These are phyloP conservation scores for Boletus vermiculosoides DNA, from an alignment of 768 basidiomycete species.

Conservation along the genomic window DNA sequence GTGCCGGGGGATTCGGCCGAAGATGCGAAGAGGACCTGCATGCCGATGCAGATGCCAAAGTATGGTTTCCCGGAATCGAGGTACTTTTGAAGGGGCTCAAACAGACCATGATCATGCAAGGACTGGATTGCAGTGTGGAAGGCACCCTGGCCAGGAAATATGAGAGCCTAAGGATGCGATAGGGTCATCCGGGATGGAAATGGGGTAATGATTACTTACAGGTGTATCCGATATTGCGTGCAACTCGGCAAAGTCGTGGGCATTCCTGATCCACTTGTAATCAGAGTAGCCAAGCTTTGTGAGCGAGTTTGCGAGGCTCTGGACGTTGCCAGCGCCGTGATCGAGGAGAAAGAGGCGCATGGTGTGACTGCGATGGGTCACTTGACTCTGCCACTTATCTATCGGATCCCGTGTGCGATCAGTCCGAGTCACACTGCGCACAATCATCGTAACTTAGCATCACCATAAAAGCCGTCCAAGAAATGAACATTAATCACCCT, in stretches of 20 bases:
- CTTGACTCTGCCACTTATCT: too few species aligned
- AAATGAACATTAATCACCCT: conserved; percentile 10
- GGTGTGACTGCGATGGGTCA: neutral
- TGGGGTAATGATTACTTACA: conserved; percentile 50
- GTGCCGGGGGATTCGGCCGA: conserved; percentile 73
- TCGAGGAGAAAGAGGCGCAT: conserved; percentile 86
- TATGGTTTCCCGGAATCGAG: conserved; percentile 88
- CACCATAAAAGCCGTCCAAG: conserved; percentile 11
- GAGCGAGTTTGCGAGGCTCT: conserved; percentile 91
- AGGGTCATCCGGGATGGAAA: conserved; percentile 9
- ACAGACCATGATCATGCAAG: conserved; percentile 67
- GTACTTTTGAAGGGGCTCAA: conserved; percentile 78
- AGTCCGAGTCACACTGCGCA: neutral
- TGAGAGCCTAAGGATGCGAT: conserved; percentile 62
- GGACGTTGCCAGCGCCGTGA: conserved; percentile 95
- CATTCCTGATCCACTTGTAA: conserved; percentile 84
- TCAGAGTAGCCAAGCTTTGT: conserved; percentile 70
- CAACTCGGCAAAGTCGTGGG: conserved; percentile 72
- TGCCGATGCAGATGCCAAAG: conserved; percentile 97
- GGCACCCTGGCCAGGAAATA: conserved; percentile 96
- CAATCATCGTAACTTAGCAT: neutral
- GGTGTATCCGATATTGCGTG: conserved; percentile 39
- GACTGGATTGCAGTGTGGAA: conserved; percentile 86
- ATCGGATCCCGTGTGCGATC: neutral
- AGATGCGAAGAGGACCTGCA: conserved; percentile 91